Base-by-base conservation (phyloP, 345 rosid species). In the thale cress (Arabidopsis thaliana) region DNA sequence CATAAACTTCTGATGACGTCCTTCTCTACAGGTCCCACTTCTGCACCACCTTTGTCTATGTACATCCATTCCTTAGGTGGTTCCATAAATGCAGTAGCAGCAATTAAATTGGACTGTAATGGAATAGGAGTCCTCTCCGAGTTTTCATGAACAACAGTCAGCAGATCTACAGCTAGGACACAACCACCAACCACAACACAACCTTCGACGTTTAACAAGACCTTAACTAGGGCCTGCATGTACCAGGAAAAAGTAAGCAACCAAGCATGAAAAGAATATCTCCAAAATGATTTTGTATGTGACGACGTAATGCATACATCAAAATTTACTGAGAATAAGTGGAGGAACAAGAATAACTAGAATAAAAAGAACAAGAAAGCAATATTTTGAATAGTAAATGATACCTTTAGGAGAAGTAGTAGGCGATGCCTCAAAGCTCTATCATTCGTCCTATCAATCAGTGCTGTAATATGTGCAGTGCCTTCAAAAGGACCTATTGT, bases 21-120 rank as follows among this genome's bases (percentile, higher is more conserved):
- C 83, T 95, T 95, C 88, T 93, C 94, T 38, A 95, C 73, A 14
- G 99, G 99, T 77, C 99, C 99, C 73, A 87, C 87, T 83, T 90
- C 85, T 62, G 81, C 80, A 73, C 98, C 97, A 82, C 84, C 83
- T 70, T 88, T 85, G 76, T 87, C 93, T 57, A 85, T 70, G 77
- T 87, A 89, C 91, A 88, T 89, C 99, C 99, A 95, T 83, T 95
- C 99, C 85, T 95, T 95, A 33, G 88, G 93, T 37, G 99, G 93
- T 82, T 95, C 99, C 99, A 95, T 90, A 83, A 95, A 95, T 59
- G 99, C 99, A 78, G 94, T 87, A 63, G 99, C 97, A 69, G 99
- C 99, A 78, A 95, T 84, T 81, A 95, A 80, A 80, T 95, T 95
- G 49, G 99, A 95, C 57, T 95, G 99, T 61, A 93, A 83, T 71